Conservation (phyloP, 768 basidiomycete genomes). For the Mycena indigotica region DNA sequence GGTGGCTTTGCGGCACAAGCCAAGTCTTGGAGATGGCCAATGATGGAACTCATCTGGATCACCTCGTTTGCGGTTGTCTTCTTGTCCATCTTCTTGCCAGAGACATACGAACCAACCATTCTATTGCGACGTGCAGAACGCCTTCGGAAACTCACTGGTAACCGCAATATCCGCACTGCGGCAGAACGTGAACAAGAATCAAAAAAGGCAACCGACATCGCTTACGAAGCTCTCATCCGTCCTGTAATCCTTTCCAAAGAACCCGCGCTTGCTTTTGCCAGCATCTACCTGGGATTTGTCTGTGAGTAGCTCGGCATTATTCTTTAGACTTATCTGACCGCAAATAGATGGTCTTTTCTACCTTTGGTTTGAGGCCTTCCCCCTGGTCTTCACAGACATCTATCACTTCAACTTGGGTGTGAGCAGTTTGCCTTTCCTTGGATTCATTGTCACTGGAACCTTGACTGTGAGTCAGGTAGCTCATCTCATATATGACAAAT, state of each 20-base stretch:
- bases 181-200: constrained; percentile 27
- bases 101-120: constrained; percentile 29
- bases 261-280: constrained; percentile 31
- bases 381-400: constrained; percentile 33
- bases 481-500: not conserved
- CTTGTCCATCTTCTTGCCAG: constrained; percentile 32
- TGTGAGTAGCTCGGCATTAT: constrained; percentile 13
- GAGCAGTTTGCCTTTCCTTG: constrained; percentile 34
- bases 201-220: constrained; percentile 17
- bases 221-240: constrained; percentile 27
- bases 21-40: constrained; percentile 35
- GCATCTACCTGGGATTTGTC: constrained; percentile 33
- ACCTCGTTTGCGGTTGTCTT: constrained; percentile 27
- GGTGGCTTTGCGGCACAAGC: constrained; percentile 34
- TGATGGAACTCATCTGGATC: constrained; percentile 35
- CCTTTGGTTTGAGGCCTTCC: constrained; percentile 37
- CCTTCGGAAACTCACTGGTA: constrained; percentile 32
- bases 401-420: constrained; percentile 34
- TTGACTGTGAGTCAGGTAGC: constrained; percentile 10
- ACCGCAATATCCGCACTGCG: constrained; percentile 25
- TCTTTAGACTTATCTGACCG: not conserved
- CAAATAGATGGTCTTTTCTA: constrained; percentile 27
- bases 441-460: constrained; percentile 23
- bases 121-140: constrained; percentile 32
- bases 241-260: constrained; percentile 33